These are phyloP conservation scores for Leccinum subrobustum DNA, from an alignment of 1,284 basidiomycete genomes.

Conservation along the genomic window DNA sequence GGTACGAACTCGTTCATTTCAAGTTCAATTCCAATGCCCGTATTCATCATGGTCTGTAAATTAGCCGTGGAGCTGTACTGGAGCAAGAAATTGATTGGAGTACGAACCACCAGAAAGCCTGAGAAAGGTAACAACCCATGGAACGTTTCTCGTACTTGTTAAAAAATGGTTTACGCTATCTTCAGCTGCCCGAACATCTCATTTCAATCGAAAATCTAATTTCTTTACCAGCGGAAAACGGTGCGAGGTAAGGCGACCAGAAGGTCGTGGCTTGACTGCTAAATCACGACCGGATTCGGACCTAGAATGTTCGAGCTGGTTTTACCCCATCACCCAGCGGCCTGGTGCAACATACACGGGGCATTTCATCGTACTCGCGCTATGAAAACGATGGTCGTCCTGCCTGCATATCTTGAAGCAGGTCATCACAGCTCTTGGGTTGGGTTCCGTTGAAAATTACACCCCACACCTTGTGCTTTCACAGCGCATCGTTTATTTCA, in stretches of 20 bases:
- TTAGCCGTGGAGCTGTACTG: background rate
- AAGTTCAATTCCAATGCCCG: background rate
- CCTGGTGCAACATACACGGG: background rate
- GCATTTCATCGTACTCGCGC: background rate
- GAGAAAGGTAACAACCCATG: background rate
- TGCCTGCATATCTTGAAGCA: background rate
- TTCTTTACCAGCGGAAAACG: background rate
- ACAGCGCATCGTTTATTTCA: background rate
- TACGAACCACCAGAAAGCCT: background rate
- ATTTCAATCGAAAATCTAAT: background rate
- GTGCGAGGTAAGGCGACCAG: background rate
- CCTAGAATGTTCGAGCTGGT: slow-evolving; percentile 4
- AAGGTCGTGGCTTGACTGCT: background rate
- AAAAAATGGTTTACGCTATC: background rate
- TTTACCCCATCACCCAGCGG: background rate
- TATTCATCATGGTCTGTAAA: slow-evolving; percentile 1
- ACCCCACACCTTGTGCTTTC: background rate
- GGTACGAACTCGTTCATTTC: slow-evolving; percentile 1
- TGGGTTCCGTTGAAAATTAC: background rate
- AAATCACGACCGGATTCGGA: background rate
- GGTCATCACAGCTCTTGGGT: background rate
- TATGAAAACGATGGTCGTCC: background rate
- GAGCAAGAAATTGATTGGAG: background rate
- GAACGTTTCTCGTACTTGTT: background rate
- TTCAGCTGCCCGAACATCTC: background rate